Evolutionary conservation across 192 early-diverging fungal species (phyloP), one percentile per base, ranked within the genome.

Genomic region (Linnemannia elongata): DNA sequence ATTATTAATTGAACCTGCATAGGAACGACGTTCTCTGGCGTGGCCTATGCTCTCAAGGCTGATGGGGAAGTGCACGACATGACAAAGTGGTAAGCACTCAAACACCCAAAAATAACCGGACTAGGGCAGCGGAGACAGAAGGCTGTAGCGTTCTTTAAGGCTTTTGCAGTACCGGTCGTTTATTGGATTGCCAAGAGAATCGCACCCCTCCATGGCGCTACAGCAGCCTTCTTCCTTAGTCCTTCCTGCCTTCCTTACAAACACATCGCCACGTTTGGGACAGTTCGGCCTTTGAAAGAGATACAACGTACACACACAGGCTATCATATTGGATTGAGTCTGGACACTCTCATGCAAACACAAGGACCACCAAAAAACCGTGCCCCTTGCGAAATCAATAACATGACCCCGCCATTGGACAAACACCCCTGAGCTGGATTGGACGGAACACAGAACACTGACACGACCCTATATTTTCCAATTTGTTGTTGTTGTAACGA

Each of bases 21-120:
- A 88, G 89, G 89, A 69, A 80, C 79, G 71, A 90, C 71, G 24
- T 91, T 80, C 66, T 90, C 91, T 20, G 91, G 91, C 30, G 88
- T 87, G 35, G 88, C 91, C 13, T 91, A 91, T 83, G 88, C 91
- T 4, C 83, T 88, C 38, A 81, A 79, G 60, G 85, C 88, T 39
- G 81, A 91, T 47, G 86, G 83, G 33, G 91, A 91, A 84, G 80
- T 91, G 0, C 79, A 79, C 44, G 91, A 91, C 69, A 80, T 91
- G 27, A 78, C 86, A 42, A 88, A 89, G 78, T 91, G 91, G 91
- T 91, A 86, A 60, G 57, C 77, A 27, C n/a, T 2, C 57, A 27
- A 69, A 35, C 45, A 20, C 47, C 24, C 49, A 47, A 36, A n/a
- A 68, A 35, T 68, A 74, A 44, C 35, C 38, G 6, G 69, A 15